Percentiles rank a stretch among this genome's conserved stretches.
These are phyloP conservation scores for Cryptococcus depauperatus DNA, from an alignment of 1,284 basidiomycete genomes.

Conservation along the genomic window DNA sequence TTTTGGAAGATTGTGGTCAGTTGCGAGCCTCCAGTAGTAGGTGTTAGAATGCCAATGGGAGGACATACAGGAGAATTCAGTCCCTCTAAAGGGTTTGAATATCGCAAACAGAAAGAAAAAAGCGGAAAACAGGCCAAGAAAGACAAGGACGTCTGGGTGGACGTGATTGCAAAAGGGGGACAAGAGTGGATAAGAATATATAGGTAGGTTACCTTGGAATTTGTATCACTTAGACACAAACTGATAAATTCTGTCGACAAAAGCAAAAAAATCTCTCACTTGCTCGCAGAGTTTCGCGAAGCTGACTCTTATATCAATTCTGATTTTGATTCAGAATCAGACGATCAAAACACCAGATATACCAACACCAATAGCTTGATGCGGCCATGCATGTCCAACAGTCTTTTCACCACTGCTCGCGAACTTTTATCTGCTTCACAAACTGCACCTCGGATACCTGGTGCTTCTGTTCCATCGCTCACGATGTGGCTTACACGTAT, in stretches of 20 bases:
- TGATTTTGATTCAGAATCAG: slow-evolving; percentile 22
- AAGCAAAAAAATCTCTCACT: slow-evolving; percentile 59
- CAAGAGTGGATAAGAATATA: slow-evolving; percentile 70
- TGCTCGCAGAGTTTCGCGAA: slow-evolving; percentile 68
- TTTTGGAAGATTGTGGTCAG: slow-evolving; percentile 64
- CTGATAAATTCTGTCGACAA: too few species aligned
- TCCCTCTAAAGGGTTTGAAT: neutral
- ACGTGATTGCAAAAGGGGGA: slow-evolving; percentile 67
- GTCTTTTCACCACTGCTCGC: slow-evolving; percentile 34
- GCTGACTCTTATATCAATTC: slow-evolving; percentile 64
- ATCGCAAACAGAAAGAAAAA: neutral
- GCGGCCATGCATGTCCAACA: slow-evolving; percentile 47
- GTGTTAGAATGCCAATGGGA: slow-evolving; percentile 43
- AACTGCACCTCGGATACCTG: slow-evolving; percentile 14
- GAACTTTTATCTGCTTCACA: slow-evolving; percentile 47
- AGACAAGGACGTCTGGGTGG: slow-evolving; percentile 49
- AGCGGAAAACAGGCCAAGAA: slow-evolving; percentile 43
- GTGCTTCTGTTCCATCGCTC: slow-evolving; percentile 41
- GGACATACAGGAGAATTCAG: slow-evolving; percentile 4
- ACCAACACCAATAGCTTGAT: neutral
- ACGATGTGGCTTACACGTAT: slow-evolving; percentile 64
- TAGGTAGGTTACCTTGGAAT: slow-evolving; percentile 58
- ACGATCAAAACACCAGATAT: slow-evolving; percentile 45
- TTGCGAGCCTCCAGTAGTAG: slow-evolving; percentile 53
- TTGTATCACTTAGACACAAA: too few species aligned